Evolutionary conservation across 164 flowering plant genomes (phyloP).

Genomic region (Malania oleifera): DNA sequence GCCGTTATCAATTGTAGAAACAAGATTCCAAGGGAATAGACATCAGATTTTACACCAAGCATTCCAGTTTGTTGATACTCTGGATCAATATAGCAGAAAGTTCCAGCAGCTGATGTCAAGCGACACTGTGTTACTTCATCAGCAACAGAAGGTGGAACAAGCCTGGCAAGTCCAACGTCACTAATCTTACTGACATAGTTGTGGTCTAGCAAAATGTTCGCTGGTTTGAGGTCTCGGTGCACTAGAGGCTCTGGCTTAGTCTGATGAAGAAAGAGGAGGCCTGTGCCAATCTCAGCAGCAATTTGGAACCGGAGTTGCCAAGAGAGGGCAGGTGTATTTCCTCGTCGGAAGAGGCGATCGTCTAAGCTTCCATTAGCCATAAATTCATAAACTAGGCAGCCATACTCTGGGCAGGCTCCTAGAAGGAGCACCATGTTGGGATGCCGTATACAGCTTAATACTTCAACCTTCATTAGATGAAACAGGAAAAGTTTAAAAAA

Average conservation of each 20-base stretch:
- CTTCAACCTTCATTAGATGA: constrained; percentile 38
- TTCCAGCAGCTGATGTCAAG: constrained; percentile 62
- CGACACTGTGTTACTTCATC: constrained; percentile 40
- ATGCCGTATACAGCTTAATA: constrained; percentile 56
- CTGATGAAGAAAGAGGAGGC: constrained; percentile 57
- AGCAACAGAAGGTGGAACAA: constrained; percentile 49
- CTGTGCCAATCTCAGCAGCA: constrained; percentile 56
- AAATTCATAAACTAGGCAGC: constrained; percentile 55
- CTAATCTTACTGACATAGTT: constrained; percentile 50
- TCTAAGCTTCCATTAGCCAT: constrained; percentile 70
- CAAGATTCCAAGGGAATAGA: constrained; percentile 57
- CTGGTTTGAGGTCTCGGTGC: constrained; percentile 69
- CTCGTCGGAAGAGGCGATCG: constrained; percentile 38
- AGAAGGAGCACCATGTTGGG: constrained; percentile 65
- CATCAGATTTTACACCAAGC: constrained; percentile 55
- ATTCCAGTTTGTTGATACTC: constrained; percentile 67
- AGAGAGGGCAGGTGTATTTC: constrained; percentile 33
- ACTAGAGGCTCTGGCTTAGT: constrained; percentile 65
- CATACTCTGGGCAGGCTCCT: constrained; percentile 63
- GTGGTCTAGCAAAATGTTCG: constrained; percentile 52
- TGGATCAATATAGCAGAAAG: constrained; percentile 67
- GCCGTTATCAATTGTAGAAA: constrained; percentile 50
- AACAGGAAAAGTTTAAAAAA: background rate
- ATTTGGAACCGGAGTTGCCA: constrained; percentile 54
- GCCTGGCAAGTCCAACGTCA: constrained; percentile 60